Percentiles rank a stretch among this genome's conserved stretches.
Conservation (phyloP, 1,284 basidiomycete genomes). For the Apiotrichum akiyoshidainum region DNA sequence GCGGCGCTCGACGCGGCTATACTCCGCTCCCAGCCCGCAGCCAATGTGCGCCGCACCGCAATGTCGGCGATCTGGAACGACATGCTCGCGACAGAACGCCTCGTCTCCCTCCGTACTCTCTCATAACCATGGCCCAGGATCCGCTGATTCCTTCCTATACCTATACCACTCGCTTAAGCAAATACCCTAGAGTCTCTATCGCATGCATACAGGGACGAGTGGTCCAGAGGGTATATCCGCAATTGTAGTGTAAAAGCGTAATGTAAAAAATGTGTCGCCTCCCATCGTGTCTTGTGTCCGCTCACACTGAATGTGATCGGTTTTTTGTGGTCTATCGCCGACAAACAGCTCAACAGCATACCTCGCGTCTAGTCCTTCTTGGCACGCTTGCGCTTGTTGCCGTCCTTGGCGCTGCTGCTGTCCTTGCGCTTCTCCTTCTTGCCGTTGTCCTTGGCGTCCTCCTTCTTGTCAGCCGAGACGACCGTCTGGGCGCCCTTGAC, state of each 20-base stretch:
- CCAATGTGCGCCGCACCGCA: neutral
- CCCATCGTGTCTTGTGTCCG: neutral
- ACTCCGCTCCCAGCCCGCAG: constrained; percentile 12
- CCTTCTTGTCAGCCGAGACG: constrained; percentile 59
- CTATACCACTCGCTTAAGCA: neutral
- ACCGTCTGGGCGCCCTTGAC: constrained; percentile 59
- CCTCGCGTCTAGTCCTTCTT: constrained; percentile 12
- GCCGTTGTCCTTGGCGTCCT: constrained; percentile 43
- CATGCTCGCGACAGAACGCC: constrained; percentile 18
- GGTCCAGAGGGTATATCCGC: constrained; percentile 6
- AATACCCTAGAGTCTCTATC: neutral
- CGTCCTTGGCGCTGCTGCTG: constrained; percentile 3
- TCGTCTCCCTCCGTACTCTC: constrained; percentile 1
- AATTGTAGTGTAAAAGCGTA: constrained; percentile 3
- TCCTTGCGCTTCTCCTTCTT: constrained; percentile 55
- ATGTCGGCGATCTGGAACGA: constrained; percentile 9
- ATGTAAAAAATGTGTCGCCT: constrained; percentile 3
- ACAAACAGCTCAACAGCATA: neutral
- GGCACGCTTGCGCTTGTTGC: constrained; percentile 32
- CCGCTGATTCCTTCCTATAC: no score
- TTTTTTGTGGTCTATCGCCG: neutral
- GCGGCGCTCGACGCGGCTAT: constrained; percentile 12
- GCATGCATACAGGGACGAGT: constrained; percentile 10
- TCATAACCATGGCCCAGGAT: neutral
- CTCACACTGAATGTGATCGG: no score